phyloP scores from a whole-genome alignment of 805 yeast genomes.

The Hanseniaspora mollemarum region DNA sequence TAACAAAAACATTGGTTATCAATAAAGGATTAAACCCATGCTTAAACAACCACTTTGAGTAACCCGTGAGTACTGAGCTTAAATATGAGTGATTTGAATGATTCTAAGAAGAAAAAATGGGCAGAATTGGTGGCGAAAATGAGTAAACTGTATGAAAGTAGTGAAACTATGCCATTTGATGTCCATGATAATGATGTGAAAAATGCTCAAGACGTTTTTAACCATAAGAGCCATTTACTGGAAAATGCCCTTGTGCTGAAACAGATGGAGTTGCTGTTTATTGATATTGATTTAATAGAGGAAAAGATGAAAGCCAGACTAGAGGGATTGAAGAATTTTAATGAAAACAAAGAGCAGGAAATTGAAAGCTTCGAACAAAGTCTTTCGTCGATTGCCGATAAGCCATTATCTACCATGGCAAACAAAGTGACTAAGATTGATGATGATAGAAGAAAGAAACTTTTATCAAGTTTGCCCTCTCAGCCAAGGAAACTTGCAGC shows the following conservation, averaged over 20 bases:
- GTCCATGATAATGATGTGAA: not conserved
- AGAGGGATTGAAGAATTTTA: not conserved
- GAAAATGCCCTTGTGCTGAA: slow-evolving; percentile 1
- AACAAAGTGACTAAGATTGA: slow-evolving; percentile 1
- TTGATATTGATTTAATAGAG: slow-evolving; percentile 8
- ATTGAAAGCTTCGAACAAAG: not conserved
- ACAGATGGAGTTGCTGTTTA: slow-evolving; percentile 6
- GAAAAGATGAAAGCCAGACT: slow-evolving; percentile 5
- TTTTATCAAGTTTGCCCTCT: slow-evolving; percentile 11
- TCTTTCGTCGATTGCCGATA: not conserved
- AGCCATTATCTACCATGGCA: not conserved
- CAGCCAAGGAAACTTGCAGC: slow-evolving; percentile 14
- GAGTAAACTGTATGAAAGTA: slow-evolving; percentile 1
- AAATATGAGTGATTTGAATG: not conserved
- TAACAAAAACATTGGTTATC: no score
- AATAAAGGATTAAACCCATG: no score
- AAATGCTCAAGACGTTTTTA: not conserved
- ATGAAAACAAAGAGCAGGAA: not conserved
- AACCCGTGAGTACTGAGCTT: no score
- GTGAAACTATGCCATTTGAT: not conserved
- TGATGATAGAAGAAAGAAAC: slow-evolving; percentile 15
- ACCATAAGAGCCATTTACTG: slow-evolving; percentile 5
- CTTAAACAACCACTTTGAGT: no score
- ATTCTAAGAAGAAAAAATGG: not conserved
- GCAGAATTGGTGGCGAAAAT: not conserved